These are phyloP conservation scores for Scutellaria barbata DNA, from an alignment of 257 asterid species.

Conservation along the genomic window DNA sequence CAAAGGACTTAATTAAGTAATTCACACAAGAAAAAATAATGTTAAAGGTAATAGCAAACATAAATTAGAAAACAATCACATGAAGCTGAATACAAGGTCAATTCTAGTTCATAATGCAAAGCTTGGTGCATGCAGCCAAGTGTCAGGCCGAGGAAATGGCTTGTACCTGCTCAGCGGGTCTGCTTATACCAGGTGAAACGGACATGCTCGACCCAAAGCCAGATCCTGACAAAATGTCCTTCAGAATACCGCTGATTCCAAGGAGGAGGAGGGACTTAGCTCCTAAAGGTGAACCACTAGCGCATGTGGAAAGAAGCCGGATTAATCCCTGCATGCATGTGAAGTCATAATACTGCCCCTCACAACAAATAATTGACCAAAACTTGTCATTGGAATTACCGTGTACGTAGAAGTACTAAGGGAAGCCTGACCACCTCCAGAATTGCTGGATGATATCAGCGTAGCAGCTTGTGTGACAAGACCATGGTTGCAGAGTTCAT, in stretches of 20 bases:
- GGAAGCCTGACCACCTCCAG: conserved; percentile 95
- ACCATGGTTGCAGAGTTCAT: conserved; percentile 94
- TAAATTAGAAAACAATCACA: conserved; percentile 1
- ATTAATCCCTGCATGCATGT: conserved; percentile 78
- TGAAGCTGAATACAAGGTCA: conserved; percentile 10
- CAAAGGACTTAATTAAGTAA: neutral
- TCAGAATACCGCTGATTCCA: conserved; percentile 93
- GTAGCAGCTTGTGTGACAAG: conserved; percentile 93
- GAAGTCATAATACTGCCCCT: conserved; percentile 40
- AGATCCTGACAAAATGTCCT: conserved; percentile 90
- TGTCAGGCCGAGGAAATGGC: conserved; percentile 28
- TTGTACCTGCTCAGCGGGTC: conserved; percentile 96
- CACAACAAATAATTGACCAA: conserved; percentile 21
- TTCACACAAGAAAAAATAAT: conserved; percentile 1
- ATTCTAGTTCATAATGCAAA: conserved; percentile 5
- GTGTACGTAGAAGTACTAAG: conserved; percentile 94
- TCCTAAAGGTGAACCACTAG: conserved; percentile 91
- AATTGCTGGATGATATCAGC: conserved; percentile 77
- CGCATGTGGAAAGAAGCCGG: conserved; percentile 89
- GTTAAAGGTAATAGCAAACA: neutral
- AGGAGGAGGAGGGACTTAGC: conserved; percentile 84
- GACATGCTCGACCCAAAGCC: conserved; percentile 80
- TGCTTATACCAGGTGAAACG: conserved; percentile 87
- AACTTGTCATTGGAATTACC: conserved; percentile 47
- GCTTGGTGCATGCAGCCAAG: conserved; percentile 8